Evolutionary conservation across 176 grass and related monocot species (phyloP).

Genomic region (Musa itinerans): DNA sequence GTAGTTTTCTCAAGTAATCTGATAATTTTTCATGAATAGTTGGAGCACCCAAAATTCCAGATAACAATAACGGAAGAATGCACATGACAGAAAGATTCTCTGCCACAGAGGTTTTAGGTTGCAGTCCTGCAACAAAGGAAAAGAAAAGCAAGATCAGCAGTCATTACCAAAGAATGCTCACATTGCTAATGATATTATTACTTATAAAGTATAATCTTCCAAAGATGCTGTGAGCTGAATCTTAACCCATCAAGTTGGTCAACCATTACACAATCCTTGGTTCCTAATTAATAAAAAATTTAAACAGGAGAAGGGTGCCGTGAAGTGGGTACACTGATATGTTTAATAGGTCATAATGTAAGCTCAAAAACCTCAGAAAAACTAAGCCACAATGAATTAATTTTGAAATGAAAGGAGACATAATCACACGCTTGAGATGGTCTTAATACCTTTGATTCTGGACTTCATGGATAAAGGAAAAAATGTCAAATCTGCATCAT

Average conservation of each 20-base stretch:
- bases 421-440: not conserved
- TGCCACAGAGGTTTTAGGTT: conserved; percentile 62
- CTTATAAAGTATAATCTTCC: not conserved
- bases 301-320: not conserved
- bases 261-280: not conserved
- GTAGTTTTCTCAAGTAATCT: conserved; percentile 84
- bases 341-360: not conserved
- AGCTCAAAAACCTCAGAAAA: too few species aligned
- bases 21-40: conserved; percentile 43
- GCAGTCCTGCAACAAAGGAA: conserved; percentile 50
- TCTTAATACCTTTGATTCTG: conserved; percentile 70
- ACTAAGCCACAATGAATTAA: not conserved
- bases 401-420: not conserved
- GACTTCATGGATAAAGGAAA: conserved; percentile 71
- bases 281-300: not conserved
- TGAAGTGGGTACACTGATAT: not conserved
- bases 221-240: not conserved
- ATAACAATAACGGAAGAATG: conserved; percentile 75
- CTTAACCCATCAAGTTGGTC: not conserved
- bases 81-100: conserved; percentile 68
- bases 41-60: conserved; percentile 87
- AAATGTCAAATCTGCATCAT: conserved; percentile 77
- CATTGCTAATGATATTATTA: not conserved
- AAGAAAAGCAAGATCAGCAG: conserved; percentile 8
- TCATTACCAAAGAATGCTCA: not conserved